Evolutionary conservation across 192 early-diverging fungal genomes (phyloP).

Genomic region (Linnemannia hyalina): DNA sequence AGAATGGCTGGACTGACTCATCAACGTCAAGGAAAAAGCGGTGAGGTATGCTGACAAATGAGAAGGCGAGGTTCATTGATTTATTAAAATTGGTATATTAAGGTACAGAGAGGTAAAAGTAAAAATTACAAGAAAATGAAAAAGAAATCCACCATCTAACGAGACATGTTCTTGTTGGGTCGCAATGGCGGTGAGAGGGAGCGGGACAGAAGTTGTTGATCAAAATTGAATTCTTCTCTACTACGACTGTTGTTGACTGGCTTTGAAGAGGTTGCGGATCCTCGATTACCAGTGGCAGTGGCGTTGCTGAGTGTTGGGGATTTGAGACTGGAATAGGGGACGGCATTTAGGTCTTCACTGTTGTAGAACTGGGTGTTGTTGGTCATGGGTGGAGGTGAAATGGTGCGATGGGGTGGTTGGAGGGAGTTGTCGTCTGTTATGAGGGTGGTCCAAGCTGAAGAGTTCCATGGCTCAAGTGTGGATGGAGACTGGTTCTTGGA

Average conservation of each 20-base stretch:
- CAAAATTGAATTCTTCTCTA: too few relatives aligned
- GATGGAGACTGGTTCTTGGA: background rate
- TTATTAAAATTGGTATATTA: too few relatives aligned
- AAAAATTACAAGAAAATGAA: too few relatives aligned
- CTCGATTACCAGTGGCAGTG: too few relatives aligned
- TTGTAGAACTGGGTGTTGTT: background rate
- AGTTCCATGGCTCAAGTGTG: background rate
- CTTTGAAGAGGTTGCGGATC: too few relatives aligned
- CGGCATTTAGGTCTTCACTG: background rate
- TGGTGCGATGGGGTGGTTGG: background rate
- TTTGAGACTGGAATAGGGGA: background rate
- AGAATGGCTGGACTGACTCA: conserved; percentile 42
- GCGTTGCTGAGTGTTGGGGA: background rate
- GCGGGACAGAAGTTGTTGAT: too few relatives aligned
- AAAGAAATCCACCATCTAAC: too few relatives aligned
- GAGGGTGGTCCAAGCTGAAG: background rate
- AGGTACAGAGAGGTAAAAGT: too few relatives aligned
- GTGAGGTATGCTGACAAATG: conserved; percentile 43
- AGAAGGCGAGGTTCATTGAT: too few relatives aligned
- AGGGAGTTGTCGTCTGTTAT: background rate
- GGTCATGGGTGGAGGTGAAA: background rate
- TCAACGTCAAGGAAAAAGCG: conserved; percentile 58
- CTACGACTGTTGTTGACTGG: too few relatives aligned
- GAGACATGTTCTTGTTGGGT: too few relatives aligned
- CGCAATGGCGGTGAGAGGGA: too few relatives aligned